A percentile compares a stretch with the other conserved stretches of the same genome.
Evolutionary conservation across 805 yeast genomes (phyloP).

Genomic region (Sugiyamaella smithiae): DNA sequence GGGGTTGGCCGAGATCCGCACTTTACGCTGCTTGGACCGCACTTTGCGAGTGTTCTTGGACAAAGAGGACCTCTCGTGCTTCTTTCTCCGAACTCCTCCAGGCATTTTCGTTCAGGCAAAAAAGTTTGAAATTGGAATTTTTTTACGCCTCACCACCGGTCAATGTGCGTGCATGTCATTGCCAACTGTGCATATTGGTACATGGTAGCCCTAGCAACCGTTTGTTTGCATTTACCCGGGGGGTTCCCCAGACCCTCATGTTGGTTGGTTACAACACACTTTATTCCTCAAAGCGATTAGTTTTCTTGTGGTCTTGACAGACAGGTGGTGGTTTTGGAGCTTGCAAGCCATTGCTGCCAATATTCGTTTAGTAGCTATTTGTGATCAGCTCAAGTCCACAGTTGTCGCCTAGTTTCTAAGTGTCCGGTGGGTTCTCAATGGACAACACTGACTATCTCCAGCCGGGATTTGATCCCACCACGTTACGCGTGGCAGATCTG

Average conservation of each 20-base stretch:
- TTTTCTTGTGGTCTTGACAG: no score
- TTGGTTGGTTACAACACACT: no score
- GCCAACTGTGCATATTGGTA: no score
- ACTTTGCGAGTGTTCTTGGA: constrained; percentile 64
- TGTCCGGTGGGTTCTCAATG: neutral
- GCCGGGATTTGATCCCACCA: constrained; percentile 62
- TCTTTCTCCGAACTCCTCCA: constrained; percentile 72
- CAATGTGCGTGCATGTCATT: no score
- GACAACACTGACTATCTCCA: constrained; percentile 4
- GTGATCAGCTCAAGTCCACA: no score
- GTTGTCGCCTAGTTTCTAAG: no score
- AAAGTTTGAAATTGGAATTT: neutral
- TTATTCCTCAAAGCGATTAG: no score
- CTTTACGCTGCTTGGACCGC: constrained; percentile 67
- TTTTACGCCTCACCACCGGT: neutral
- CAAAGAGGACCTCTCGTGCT: constrained; percentile 70
- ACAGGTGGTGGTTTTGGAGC: no score
- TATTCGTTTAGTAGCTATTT: no score
- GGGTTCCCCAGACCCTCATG: no score
- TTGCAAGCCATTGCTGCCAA: no score
- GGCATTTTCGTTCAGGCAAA: constrained; percentile 33
- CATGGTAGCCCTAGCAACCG: neutral
- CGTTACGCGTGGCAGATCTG: constrained; percentile 65
- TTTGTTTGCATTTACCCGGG: constrained; percentile 4
- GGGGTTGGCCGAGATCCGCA: constrained; percentile 68